Percentiles rank a stretch among this genome's conserved stretches.
phyloP scores from a whole-genome alignment of 164 flowering plant genomes.

The Vitis labrusca region DNA sequence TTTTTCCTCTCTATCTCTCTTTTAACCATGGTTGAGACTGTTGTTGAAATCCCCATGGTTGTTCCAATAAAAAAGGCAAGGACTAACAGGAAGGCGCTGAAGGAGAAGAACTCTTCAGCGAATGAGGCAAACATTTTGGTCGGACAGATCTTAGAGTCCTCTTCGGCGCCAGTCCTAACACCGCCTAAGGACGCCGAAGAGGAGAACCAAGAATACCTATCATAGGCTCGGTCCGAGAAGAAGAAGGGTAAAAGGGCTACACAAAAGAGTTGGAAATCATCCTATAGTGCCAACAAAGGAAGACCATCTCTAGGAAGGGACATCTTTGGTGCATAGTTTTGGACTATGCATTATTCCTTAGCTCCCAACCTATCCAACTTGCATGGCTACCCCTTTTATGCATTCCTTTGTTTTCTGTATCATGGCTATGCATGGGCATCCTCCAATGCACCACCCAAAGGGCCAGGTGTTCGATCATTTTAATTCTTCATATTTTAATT shows the following conservation, averaged over 20 bases:
- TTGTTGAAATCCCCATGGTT: constrained; percentile 5
- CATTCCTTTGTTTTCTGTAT: too few species aligned
- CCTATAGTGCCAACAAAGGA: too few species aligned
- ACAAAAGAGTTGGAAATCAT: too few species aligned
- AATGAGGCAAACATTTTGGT: constrained; percentile 55
- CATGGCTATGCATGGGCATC: too few species aligned
- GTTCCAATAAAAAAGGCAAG: constrained; percentile 37
- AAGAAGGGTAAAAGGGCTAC: constrained; percentile 16
- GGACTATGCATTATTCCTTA: too few species aligned
- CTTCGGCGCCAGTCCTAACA: constrained; percentile 23
- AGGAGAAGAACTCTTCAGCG: constrained; percentile 49
- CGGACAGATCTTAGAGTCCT: constrained; percentile 28
- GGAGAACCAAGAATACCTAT: constrained; percentile 53
- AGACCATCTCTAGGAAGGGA: too few species aligned
- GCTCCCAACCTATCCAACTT: too few species aligned
- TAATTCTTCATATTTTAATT: too few species aligned
- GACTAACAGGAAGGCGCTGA: constrained; percentile 68
- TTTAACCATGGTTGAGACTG: constrained; percentile 31
- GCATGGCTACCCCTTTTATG: too few species aligned
- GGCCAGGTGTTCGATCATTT: too few species aligned
- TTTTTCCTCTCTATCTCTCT: constrained; percentile 12
- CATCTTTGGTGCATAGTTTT: too few species aligned
- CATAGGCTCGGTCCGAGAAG: constrained; percentile 30
- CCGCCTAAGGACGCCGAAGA: constrained; percentile 22
- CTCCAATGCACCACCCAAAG: too few species aligned